A percentile compares a stretch with the other conserved stretches of the same genome.
Evolutionary conservation across 805 yeast genomes (phyloP).

Genomic region (Saccharomyces kudriavzevii): DNA sequence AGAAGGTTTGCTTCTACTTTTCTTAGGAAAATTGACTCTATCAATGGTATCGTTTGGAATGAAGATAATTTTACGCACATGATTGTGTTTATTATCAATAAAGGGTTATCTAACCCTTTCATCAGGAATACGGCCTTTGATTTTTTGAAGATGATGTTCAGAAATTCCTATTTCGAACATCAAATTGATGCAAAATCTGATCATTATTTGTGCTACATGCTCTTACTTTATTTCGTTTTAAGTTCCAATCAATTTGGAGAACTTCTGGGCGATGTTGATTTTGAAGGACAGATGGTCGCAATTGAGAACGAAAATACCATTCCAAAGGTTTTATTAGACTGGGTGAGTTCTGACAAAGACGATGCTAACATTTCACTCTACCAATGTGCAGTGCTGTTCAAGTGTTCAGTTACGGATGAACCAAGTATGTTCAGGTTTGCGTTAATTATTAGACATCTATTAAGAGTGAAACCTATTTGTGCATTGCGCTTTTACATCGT

Average conservation of each 20-base stretch:
- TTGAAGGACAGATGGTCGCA: constrained; percentile 27
- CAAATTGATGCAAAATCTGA: constrained; percentile 7
- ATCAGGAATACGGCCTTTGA: constrained; percentile 42
- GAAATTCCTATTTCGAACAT: constrained; percentile 35
- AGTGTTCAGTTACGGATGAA: constrained; percentile 30
- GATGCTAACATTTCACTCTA: constrained; percentile 29
- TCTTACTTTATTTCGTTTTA: constrained; percentile 31
- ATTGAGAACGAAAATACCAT: constrained; percentile 31
- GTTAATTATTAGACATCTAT: constrained; percentile 26
- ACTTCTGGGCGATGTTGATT: constrained; percentile 30
- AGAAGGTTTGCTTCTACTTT: constrained; percentile 35
- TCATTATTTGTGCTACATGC: constrained; percentile 24
- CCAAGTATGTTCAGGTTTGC: constrained; percentile 30
- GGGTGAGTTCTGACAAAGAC: constrained; percentile 27
- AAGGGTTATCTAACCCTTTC: constrained; percentile 54
- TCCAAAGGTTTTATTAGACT: constrained; percentile 32
- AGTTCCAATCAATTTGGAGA: constrained; percentile 33
- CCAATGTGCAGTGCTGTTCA: constrained; percentile 31
- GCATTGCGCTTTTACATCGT: constrained; percentile 29
- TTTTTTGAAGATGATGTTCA: constrained; percentile 38
- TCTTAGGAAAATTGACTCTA: constrained; percentile 37
- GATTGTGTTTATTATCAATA: constrained; percentile 40
- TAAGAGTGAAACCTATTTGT: constrained; percentile 27
- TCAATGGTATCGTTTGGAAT: constrained; percentile 34
- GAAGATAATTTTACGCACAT: constrained; percentile 44